These are phyloP conservation scores for Oenanthe sinensis DNA, from an alignment of 129 eudicot species.

Conservation along the genomic window DNA sequence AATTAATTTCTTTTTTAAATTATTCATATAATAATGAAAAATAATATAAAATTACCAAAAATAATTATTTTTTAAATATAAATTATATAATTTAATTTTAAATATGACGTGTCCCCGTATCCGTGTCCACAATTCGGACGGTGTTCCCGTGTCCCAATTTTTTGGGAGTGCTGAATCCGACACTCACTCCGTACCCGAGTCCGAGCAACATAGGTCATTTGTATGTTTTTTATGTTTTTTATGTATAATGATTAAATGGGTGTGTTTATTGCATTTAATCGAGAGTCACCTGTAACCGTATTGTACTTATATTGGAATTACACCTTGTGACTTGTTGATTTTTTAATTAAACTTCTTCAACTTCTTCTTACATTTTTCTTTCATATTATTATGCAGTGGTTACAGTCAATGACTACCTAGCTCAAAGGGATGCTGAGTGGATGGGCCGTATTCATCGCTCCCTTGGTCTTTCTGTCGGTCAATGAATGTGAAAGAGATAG, in stretches of 20 bases:
- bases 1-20: no score
- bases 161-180: no score
- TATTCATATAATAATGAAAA: no score
- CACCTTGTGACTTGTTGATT: background rate
- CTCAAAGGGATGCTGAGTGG: slow-evolving; percentile 99
- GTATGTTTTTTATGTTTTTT: background rate
- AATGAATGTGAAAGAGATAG: slow-evolving; percentile 39
- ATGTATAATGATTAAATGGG: background rate
- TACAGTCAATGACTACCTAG: slow-evolving; percentile 93
- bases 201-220: no score
- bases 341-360: background rate
- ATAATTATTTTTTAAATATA: no score
- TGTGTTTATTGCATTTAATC: background rate
- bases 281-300: background rate
- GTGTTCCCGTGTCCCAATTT: no score
- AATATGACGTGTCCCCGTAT: no score
- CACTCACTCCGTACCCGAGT: no score
- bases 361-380: slow-evolving; percentile 10
- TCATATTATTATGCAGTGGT: slow-evolving; percentile 59
- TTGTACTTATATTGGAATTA: background rate
- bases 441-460: slow-evolving; percentile 99
- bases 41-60: no score
- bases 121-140: no score
- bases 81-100: no score
- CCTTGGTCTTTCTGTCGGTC: slow-evolving; percentile 91